Percentiles rank a stretch among this genome's conserved stretches.
These are phyloP conservation scores for Nicotiana tomentosiformis DNA, from an alignment of 257 asterid genomes.

Conservation along the genomic window DNA sequence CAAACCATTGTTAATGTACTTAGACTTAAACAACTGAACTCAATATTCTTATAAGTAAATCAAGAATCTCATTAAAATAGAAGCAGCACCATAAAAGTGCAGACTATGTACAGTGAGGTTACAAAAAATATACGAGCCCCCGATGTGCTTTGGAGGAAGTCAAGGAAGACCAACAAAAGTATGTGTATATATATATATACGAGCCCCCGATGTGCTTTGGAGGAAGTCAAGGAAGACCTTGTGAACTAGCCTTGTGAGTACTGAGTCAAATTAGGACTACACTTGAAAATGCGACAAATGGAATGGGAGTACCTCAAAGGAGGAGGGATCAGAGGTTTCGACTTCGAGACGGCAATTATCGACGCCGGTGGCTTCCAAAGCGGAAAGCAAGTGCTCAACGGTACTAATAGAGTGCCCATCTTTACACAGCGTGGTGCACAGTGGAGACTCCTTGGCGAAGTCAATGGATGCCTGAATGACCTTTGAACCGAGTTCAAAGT, in stretches of 20 bases:
- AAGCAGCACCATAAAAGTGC: not conserved
- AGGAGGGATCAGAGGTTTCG: slow-evolving; percentile 34
- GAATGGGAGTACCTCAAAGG: slow-evolving; percentile 47
- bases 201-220: too few relatives aligned
- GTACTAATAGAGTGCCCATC: slow-evolving; percentile 65
- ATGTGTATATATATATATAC: not conserved
- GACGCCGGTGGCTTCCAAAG: slow-evolving; percentile 80
- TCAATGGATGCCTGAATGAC: slow-evolving; percentile 61
- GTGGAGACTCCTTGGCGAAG: slow-evolving; percentile 47
- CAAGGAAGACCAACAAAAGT: not conserved
- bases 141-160: not conserved
- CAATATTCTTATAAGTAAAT: not conserved
- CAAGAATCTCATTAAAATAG: not conserved
- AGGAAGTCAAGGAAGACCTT: too few relatives aligned
- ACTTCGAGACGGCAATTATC: slow-evolving; percentile 82
- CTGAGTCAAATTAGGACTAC: too few relatives aligned
- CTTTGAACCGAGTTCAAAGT: slow-evolving; percentile 50
- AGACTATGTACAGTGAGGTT: not conserved
- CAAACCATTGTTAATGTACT: not conserved
- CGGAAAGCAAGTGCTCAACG: slow-evolving; percentile 90
- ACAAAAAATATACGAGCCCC: not conserved
- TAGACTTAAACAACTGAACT: not conserved
- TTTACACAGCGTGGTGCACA: slow-evolving; percentile 66
- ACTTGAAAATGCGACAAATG: too few relatives aligned
- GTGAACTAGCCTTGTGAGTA: too few relatives aligned